These are phyloP conservation scores for Gigaspora rosea DNA, from an alignment of 192 early-diverging fungal genomes.

Conservation along the genomic window DNA sequence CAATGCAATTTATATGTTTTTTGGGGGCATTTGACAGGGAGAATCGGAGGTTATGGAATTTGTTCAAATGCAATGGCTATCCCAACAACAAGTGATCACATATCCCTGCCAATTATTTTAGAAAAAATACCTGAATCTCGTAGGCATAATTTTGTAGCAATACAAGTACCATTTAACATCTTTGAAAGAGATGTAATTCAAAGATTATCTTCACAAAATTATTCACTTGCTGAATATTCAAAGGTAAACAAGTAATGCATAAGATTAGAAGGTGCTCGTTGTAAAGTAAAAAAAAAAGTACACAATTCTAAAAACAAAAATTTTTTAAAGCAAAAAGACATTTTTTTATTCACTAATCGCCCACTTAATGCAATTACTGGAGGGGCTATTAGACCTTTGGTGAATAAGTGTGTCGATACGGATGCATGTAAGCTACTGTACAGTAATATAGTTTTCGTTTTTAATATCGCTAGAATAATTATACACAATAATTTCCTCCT, in stretches of 20 bases:
- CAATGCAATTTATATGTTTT: background rate
- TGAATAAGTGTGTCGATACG: slow-evolving; percentile 41
- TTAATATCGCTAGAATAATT: background rate
- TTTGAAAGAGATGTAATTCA: slow-evolving; percentile 66
- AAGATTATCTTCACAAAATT: slow-evolving; percentile 29
- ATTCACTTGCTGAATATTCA: slow-evolving; percentile 39
- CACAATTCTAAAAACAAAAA: background rate
- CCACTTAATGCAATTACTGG: slow-evolving; percentile 68
- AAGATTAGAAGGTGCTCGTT: background rate
- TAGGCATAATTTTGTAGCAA: slow-evolving; percentile 55
- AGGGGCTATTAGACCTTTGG: slow-evolving; percentile 53
- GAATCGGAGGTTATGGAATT: slow-evolving; percentile 70
- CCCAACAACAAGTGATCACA: slow-evolving; percentile 58
- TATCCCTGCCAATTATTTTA: slow-evolving; percentile 57
- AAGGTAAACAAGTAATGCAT: slow-evolving; percentile 36
- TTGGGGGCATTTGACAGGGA: slow-evolving; percentile 33
- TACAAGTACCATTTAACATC: slow-evolving; percentile 75
- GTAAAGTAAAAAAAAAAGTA: background rate
- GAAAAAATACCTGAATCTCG: slow-evolving; percentile 35
- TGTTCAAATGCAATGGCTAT: slow-evolving; percentile 66
- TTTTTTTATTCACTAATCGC: slow-evolving; percentile 71
- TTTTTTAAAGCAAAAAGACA: slow-evolving; percentile 46
- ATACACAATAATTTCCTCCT: background rate
- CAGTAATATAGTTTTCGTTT: background rate
- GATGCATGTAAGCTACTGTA: background rate